Evolutionary conservation across 495 filamentous ascomycete species (phyloP).

Genomic region (Thermochaetoides thermophila): DNA sequence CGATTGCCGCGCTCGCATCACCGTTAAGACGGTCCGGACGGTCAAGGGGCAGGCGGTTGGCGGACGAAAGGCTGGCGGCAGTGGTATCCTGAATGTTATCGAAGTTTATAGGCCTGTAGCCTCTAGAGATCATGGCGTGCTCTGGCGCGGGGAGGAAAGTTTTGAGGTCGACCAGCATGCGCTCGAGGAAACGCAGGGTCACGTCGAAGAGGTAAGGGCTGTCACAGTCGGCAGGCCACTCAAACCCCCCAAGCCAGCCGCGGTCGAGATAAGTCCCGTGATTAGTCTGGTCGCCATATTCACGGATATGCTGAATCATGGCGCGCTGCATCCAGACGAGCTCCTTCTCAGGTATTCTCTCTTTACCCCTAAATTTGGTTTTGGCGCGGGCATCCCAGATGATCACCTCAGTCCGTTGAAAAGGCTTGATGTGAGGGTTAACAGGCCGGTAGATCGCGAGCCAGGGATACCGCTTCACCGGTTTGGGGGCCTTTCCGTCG

Average conservation of each 20-base stretch:
- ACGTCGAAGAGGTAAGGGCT: conserved; percentile 11
- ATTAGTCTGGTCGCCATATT: conserved; percentile 12
- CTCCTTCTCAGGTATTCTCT: too few relatives aligned
- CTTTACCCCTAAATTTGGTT: too few relatives aligned
- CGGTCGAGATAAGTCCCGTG: conserved; percentile 12
- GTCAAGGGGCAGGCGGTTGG: background rate
- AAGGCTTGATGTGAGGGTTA: conserved; percentile 15
- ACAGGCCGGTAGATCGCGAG: conserved; percentile 24
- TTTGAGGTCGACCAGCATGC: conserved; percentile 12
- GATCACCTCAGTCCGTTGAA: conserved; percentile 21
- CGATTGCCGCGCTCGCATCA: conserved; percentile 9
- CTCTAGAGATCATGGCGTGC: conserved; percentile 7
- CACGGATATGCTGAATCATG: conserved; percentile 19
- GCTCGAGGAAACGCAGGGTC: conserved; percentile 10
- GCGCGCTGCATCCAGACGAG: conserved; percentile 27
- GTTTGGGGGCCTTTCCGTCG: background rate
- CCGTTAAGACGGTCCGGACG: background rate
- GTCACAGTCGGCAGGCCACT: conserved; percentile 5
- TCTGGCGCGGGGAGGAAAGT: conserved; percentile 17
- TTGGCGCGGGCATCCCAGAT: conserved; percentile 27
- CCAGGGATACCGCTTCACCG: conserved; percentile 24
- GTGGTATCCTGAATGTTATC: background rate
- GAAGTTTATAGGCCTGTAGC: background rate
- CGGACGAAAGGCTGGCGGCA: too few relatives aligned
- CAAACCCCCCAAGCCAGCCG: conserved; percentile 27